Percentiles rank a stretch among this genome's conserved stretches.
Conservation (phyloP, 371 early-diverging fungal genomes). For the Mucor circinelloides region DNA sequence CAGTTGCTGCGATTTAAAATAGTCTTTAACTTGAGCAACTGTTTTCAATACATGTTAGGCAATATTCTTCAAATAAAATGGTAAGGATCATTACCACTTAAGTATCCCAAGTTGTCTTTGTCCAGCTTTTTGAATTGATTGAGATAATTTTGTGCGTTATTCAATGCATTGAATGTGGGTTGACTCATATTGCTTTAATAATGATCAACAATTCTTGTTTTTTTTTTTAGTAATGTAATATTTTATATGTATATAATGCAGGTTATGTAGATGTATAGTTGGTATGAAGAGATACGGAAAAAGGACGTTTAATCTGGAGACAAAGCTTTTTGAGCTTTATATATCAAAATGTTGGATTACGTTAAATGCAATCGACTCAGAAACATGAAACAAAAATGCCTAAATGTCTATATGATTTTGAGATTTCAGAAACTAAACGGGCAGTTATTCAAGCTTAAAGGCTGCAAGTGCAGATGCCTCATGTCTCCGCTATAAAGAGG, state of each 20-base stretch:
- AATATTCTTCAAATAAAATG: neutral
- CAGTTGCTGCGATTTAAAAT: neutral
- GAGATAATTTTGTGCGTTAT: neutral
- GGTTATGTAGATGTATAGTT: neutral
- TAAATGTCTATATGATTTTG: neutral
- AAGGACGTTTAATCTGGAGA: neutral
- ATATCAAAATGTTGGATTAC: neutral
- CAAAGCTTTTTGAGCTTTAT: neutral
- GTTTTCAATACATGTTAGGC: neutral
- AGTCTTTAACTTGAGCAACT: neutral
- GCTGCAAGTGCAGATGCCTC: neutral
- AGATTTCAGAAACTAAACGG: neutral
- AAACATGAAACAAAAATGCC: neutral
- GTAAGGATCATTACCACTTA: neutral
- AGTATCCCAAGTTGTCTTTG: neutral
- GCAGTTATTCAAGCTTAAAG: neutral
- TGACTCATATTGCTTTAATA: neutral
- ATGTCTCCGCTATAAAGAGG: neutral
- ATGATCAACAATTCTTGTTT: neutral
- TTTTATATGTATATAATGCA: neutral
- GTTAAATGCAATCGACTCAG: neutral
- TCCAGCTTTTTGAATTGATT: neutral
- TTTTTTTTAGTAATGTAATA: neutral
- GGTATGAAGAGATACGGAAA: neutral
- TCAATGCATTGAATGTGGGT: neutral